A percentile compares a stretch with the other conserved stretches of the same genome.
Conservation (phyloP, 78 protist genomes). For the Dictyostelium discoideum region DNA sequence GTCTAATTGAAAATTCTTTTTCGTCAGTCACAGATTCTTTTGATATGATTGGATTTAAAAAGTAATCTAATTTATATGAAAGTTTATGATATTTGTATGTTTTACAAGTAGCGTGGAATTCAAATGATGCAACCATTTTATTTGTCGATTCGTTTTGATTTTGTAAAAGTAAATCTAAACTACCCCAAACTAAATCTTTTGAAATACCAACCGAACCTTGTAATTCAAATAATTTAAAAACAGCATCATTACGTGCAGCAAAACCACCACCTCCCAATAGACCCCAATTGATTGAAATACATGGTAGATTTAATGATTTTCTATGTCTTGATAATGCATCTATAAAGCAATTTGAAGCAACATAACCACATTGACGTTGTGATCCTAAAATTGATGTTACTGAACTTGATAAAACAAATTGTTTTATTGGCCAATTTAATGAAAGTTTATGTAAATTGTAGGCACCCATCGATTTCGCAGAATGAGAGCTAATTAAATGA, state of each 20-base stretch:
- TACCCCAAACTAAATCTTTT: not conserved
- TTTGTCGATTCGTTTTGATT: not conserved
- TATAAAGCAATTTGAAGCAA: conserved; percentile 81
- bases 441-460: conserved; percentile 45
- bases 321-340: conserved; percentile 77
- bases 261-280: conserved; percentile 26
- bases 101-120: not conserved
- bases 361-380: conserved; percentile 74
- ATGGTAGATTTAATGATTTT: conserved; percentile 22
- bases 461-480: conserved; percentile 80
- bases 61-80: not conserved
- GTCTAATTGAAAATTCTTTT: not conserved
- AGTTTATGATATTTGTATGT: not conserved
- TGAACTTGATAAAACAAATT: conserved; percentile 73
- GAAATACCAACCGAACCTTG: not conserved
- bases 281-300: conserved; percentile 68
- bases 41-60: not conserved
- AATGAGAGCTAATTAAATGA: not conserved
- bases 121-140: not conserved
- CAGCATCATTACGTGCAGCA: not conserved
- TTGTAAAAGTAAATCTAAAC: not conserved
- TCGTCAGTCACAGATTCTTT: not conserved
- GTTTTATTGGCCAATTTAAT: not conserved
- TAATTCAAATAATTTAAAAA: not conserved
- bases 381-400: not conserved